Evolutionary conservation across 1,284 basidiomycete species (phyloP).

Genomic region (Flammula alnicola): DNA sequence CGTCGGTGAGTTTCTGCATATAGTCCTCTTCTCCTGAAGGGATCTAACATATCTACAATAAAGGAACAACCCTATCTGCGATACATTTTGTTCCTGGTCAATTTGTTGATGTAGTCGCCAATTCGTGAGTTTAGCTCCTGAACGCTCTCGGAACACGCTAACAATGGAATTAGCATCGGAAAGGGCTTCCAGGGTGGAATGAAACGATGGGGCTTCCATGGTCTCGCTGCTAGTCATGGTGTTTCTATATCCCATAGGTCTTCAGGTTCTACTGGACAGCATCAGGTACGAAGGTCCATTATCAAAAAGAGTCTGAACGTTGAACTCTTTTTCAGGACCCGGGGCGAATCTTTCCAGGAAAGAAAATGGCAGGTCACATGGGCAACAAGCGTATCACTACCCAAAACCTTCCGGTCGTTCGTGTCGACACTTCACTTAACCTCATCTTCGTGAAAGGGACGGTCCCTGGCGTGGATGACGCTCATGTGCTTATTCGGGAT

Average conservation of each 20-base stretch:
- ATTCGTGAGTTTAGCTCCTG: slow-evolving; percentile 67
- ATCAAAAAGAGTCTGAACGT: slow-evolving; percentile 12
- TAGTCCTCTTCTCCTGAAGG: background rate
- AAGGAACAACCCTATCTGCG: slow-evolving; percentile 89
- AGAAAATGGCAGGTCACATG: slow-evolving; percentile 98
- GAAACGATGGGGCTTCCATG: slow-evolving; percentile 96
- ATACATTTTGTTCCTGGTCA: slow-evolving; percentile 98
- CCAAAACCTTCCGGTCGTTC: slow-evolving; percentile 90
- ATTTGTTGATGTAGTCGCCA: slow-evolving; percentile 92
- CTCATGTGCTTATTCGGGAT: slow-evolving; percentile 77
- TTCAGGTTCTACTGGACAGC: slow-evolving; percentile 92
- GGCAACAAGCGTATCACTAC: slow-evolving; percentile 84
- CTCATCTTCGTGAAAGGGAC: slow-evolving; percentile 86
- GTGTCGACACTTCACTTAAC: slow-evolving; percentile 86
- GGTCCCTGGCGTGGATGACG: slow-evolving; percentile 78
- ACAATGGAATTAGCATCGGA: slow-evolving; percentile 70
- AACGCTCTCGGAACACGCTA: slow-evolving; percentile 15
- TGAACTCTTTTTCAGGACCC: slow-evolving; percentile 68
- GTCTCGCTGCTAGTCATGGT: slow-evolving; percentile 94
- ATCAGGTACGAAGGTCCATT: slow-evolving; percentile 67
- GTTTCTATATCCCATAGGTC: slow-evolving; percentile 95
- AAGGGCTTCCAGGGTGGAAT: slow-evolving; percentile 98
- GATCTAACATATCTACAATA: slow-evolving; percentile 4
- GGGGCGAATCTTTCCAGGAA: slow-evolving; percentile 93
- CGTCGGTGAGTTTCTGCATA: slow-evolving; percentile 62